Conservation (phyloP, 2,329 filamentous ascomycete genomes). For the Colletotrichum sp. region DNA sequence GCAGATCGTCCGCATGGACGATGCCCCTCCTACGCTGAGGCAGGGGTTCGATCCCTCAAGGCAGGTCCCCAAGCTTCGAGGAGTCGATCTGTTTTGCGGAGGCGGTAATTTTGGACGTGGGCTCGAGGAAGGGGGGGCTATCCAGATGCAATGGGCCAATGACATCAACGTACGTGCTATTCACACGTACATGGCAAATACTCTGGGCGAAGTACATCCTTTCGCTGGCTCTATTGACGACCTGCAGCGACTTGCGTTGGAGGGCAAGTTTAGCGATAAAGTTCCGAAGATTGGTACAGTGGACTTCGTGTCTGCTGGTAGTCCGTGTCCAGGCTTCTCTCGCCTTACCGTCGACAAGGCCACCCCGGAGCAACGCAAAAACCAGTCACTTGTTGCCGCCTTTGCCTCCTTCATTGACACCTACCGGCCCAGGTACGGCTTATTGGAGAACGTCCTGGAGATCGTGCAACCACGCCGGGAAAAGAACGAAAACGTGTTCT, state of each 20-base stretch:
- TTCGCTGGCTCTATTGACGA: conserved; percentile 78
- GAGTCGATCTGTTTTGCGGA: conserved; percentile 78
- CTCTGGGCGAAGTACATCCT: conserved; percentile 48
- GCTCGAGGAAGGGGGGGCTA: conserved; percentile 72
- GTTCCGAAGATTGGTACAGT: conserved; percentile 68
- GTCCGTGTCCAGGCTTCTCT: conserved; percentile 81
- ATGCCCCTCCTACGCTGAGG: conserved; percentile 33
- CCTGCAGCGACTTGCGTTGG: conserved; percentile 60
- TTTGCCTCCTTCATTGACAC: conserved; percentile 78
- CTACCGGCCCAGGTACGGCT: conserved; percentile 74
- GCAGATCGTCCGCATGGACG: background rate
- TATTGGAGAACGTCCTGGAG: conserved; percentile 77
- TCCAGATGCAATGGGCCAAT: conserved; percentile 71
- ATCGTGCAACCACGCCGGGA: conserved; percentile 60
- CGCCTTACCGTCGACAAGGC: conserved; percentile 62
- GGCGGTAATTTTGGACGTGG: conserved; percentile 80
- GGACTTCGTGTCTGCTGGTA: conserved; percentile 74
- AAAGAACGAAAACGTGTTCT: conserved; percentile 68
- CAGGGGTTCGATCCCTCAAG: conserved; percentile 60
- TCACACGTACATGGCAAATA: conserved; percentile 77
- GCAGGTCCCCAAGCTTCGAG: conserved; percentile 49
- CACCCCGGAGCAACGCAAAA: conserved; percentile 63
- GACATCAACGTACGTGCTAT: conserved; percentile 70
- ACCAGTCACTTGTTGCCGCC: conserved; percentile 79
- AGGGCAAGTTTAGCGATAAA: conserved; percentile 47